Evolutionary conservation across 768 basidiomycete species (phyloP).

Genomic region (Mycena rebaudengoi): DNA sequence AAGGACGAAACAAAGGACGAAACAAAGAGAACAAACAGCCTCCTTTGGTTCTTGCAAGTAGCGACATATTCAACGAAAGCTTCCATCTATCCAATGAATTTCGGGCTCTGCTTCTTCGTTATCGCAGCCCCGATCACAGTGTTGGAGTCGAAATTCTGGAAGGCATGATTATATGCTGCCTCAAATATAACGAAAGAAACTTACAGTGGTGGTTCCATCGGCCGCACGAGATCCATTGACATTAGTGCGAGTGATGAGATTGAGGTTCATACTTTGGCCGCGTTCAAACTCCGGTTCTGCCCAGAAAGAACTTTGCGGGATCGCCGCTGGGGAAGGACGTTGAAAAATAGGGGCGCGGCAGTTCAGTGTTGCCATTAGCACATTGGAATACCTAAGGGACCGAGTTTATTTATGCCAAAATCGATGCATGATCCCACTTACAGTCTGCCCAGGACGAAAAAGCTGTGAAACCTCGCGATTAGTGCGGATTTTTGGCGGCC

Average conservation of each 20-base stretch:
- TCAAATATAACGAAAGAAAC: neutral
- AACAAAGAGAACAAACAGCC: too few relatives aligned
- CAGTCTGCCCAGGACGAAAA: constrained; percentile 23
- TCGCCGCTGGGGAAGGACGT: neutral
- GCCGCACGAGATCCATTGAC: neutral
- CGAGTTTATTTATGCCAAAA: neutral
- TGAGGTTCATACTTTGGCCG: neutral
- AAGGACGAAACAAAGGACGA: too few relatives aligned
- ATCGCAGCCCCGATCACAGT: neutral
- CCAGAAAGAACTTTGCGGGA: too few relatives aligned
- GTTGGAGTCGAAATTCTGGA: neutral
- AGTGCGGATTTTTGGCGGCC: neutral
- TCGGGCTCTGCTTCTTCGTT: neutral
- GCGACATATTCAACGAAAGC: neutral
- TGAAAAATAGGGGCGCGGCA: constrained; percentile 10
- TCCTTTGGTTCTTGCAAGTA: too few relatives aligned
- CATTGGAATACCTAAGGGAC: constrained; percentile 19
- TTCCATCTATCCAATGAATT: neutral
- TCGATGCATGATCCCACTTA: neutral
- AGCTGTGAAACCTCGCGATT: constrained; percentile 19
- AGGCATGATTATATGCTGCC: neutral
- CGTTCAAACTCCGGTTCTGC: too few relatives aligned
- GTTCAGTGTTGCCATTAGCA: constrained; percentile 22
- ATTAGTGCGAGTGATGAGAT: neutral
- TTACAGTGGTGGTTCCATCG: neutral